Conservation (phyloP, 1,284 basidiomycete species). For the Pseudozyma sp. region DNA sequence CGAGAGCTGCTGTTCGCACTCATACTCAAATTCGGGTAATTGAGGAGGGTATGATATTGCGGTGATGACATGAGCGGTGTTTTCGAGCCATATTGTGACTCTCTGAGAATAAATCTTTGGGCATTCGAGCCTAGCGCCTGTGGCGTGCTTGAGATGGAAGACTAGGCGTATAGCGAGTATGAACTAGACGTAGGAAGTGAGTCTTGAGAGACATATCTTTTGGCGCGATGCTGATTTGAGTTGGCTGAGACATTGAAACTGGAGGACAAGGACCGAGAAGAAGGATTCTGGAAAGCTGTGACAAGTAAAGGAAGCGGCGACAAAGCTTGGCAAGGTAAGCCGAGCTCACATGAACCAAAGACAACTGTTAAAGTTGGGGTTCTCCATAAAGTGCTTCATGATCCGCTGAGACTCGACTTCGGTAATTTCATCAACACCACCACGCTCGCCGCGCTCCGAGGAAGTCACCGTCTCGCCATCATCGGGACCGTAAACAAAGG, state of each 20-base stretch:
- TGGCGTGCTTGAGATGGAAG: no score
- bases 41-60: no score
- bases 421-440: constrained; percentile 5
- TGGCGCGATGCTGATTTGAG: no score
- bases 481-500: constrained; percentile 68
- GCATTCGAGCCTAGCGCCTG: no score
- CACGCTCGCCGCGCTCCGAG: constrained; percentile 8
- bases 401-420: constrained; percentile 28
- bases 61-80: no score
- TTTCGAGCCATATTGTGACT: no score
- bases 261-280: not conserved
- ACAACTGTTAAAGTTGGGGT: constrained; percentile 18
- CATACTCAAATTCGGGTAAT: no score
- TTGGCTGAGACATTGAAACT: not conserved
- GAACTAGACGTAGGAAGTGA: no score
- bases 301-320: not conserved
- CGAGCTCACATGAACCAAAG: constrained; percentile 49
- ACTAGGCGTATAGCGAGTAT: no score
- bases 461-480: constrained; percentile 26
- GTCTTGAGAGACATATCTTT: no score
- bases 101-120: no score
- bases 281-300: not conserved
- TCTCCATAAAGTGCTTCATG: constrained; percentile 27
- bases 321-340: not conserved
- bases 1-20: no score